Conservation (phyloP, 2,329 filamentous ascomycete species). For the Calonectria pseudoreteaudii region DNA sequence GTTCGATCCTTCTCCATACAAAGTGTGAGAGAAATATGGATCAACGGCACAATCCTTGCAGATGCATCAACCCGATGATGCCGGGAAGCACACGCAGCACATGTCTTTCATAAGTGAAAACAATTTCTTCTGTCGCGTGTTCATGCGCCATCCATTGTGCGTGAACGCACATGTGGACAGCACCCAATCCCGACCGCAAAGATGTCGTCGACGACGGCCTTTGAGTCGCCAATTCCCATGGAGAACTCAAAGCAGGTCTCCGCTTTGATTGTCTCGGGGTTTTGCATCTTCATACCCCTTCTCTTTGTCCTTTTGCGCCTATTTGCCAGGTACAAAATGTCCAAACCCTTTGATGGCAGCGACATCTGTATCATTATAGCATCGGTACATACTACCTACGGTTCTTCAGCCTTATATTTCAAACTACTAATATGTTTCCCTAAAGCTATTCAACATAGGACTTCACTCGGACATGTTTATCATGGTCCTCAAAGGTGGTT, state of each 20-base stretch:
- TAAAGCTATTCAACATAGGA: neutral
- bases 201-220: neutral
- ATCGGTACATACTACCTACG: neutral
- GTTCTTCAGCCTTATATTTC: too few relatives aligned
- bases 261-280: neutral
- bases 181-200: neutral
- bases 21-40: neutral
- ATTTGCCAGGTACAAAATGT: neutral
- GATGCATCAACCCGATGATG: neutral
- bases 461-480: neutral
- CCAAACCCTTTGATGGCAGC: neutral
- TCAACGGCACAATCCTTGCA: neutral
- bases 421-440: neutral
- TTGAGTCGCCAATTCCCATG: conserved; percentile 17
- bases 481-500: neutral
- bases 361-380: neutral
- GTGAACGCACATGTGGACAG: neutral
- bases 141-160: too few relatives aligned
- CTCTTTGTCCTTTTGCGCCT: neutral
- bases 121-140: neutral
- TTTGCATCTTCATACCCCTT: conserved; percentile 3
- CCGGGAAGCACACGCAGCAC: neutral
- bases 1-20: neutral
- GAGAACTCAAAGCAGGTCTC: conserved; percentile 16
- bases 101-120: neutral